Evolutionary conservation across 2,329 filamentous ascomycete species (phyloP).

Genomic region (Diplodia corticola): DNA sequence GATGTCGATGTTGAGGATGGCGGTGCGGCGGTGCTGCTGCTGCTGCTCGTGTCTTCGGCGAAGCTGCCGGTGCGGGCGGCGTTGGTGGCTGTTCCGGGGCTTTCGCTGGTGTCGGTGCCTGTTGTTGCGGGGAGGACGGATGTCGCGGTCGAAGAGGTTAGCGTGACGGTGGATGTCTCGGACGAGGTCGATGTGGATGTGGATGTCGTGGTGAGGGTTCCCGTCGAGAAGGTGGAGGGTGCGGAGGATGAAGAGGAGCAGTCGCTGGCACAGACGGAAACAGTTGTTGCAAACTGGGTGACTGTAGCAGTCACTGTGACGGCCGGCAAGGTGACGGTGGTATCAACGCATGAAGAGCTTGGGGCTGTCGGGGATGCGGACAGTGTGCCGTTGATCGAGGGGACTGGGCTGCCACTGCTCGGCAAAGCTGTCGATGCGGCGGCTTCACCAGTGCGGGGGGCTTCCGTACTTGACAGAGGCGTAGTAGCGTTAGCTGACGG

Average conservation of each 20-base stretch:
- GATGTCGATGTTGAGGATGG: background rate
- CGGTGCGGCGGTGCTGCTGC: background rate
- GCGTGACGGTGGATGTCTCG: background rate
- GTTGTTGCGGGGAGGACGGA: slow-evolving; percentile 16
- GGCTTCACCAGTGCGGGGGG: background rate
- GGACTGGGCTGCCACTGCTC: background rate
- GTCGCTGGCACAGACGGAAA: slow-evolving; percentile 15
- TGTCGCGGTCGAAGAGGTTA: background rate
- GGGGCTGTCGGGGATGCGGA: background rate
- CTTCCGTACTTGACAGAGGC: background rate
- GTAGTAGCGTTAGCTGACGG: background rate
- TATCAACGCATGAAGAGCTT: background rate
- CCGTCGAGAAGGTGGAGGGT: slow-evolving; percentile 2
- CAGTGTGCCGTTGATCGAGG: slow-evolving; percentile 4
- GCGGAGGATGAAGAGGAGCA: background rate
- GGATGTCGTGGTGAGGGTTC: background rate
- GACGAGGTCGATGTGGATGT: too few relatives aligned
- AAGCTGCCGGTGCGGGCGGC: background rate
- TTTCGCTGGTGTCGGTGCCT: background rate
- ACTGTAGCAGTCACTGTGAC: slow-evolving; percentile 25
- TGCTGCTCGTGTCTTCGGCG: background rate
- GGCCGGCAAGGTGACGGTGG: background rate
- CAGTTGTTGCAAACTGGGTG: background rate
- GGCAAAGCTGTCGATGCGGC: background rate
- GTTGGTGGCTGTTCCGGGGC: background rate